Evolutionary conservation across 768 basidiomycete species (phyloP), one percentile per base, ranked within the genome.

Genomic region (Ephemerocybe angulata): DNA sequence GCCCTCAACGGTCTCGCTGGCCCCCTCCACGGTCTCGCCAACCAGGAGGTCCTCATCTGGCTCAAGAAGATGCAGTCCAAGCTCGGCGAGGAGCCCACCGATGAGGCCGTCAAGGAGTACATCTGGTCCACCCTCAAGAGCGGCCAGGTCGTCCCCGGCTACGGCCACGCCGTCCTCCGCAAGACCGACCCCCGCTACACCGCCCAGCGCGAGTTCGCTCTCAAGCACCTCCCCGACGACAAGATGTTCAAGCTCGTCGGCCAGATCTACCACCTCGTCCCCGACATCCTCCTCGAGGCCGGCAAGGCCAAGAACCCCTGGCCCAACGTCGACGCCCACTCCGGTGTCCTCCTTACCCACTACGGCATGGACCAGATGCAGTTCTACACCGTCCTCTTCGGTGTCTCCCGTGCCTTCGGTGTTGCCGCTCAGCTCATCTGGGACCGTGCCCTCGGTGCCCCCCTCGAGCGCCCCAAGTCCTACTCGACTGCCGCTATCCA

Each of bases 271-370:
- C 79, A 87, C 62, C 75, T 96, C 60, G 95, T 95, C 15, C 95
- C 95, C 24, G 81, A 87, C 63, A 90, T 98, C 67, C 82, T 98
- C 27, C 83, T 96, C 51, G 86, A 92, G 87, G 90, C 90, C 62
- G 90, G 90, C 62, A 93, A 93, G 72, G 90, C 90, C 17, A 93
- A 92, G 82, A 93, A 93, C 77, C 90, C 90, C 1, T 93, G 89
- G 89, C 95, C 95, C 42, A 98, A 98, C 70, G 95, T 98, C 54
- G 95, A 98, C 70, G 93, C 95, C 48, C 94, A 96, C 77, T 98
- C 96, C 15, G 93, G 92, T 72, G 90, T 84, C 51, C 83, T 95
- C 43, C 75, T 95, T 21, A 87, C 88, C 27, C 77, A 94, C 73
- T 94, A 93, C 65, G 92, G 92, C 47, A 75, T 96, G 53, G 83